Base-by-base conservation (phyloP, 495 filamentous ascomycete species). In the Annulohypoxylon maeteangense region DNA sequence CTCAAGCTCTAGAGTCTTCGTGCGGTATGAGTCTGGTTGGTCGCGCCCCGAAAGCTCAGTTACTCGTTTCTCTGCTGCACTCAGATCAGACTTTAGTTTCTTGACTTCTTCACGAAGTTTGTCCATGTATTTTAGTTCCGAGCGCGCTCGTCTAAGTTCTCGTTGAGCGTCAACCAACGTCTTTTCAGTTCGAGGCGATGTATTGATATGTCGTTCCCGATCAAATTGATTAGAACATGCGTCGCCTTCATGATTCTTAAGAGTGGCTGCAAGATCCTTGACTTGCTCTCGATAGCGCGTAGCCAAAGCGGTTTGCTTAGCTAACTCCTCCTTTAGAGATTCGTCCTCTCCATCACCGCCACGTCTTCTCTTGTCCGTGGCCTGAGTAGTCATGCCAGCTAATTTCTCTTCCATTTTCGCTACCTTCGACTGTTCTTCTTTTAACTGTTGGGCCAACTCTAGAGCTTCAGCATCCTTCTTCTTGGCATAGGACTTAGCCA, bases 401-500 rank as follows among this genome's bases (percentile, higher is more conserved):
- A 94, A 82, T 65, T 87, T 86, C 61, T 89, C 85, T 82, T 84
- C 88, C 84, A 81, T 84, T 60, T 73, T 85, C 78, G 78, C 87
- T 51, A 86, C 84, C 69, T 85, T 88, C 65, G 83, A 81, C 38
- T 86, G 80, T 62, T 88, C 89, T 53, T 92, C 88, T 62, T 85
- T 86, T 29, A 98, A 83, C 73, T 90, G 90, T 62, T 92, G 88
- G 23, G 84, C 84, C 34, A 98, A 80, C 23, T 92, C 87, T 16
- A 87, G 83, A 22, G 92, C 91, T 74, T 97, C 91, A 0, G 83
- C 84, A 78, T 99, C 95, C 78, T 97, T 98, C 81, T 91, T 91
- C 73, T 90, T 91, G 34, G 95, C 95, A 76, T 92, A 98, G 51
- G 89, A 91, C 78, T 94, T 97, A 8, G 94, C 93, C 55, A 92